Conservation (phyloP, 2,329 filamentous ascomycete species). For the Eurotiales sp. region DNA sequence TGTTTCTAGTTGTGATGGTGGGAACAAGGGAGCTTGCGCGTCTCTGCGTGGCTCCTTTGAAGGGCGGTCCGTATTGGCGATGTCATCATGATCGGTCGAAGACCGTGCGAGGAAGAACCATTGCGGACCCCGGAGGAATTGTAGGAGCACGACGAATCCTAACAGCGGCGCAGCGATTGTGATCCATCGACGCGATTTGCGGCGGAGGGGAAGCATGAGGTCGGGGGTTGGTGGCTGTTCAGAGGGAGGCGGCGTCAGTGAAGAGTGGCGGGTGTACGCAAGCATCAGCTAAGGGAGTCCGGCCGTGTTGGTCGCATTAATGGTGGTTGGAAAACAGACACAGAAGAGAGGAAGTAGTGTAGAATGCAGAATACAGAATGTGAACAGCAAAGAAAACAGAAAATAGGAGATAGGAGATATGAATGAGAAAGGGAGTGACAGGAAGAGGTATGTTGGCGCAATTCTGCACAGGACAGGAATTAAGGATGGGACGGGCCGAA, state of each 20-base stretch:
- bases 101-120: slow-evolving; percentile 9
- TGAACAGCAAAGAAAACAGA: neutral
- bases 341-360: neutral
- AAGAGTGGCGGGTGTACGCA: slow-evolving; percentile 5
- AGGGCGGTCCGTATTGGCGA: neutral
- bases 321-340: no score
- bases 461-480: neutral
- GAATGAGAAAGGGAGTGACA: slow-evolving; percentile 6
- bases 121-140: slow-evolving; percentile 48
- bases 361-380: neutral
- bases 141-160: slow-evolving; percentile 51
- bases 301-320: neutral
- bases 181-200: slow-evolving; percentile 32
- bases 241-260: neutral
- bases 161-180: slow-evolving; percentile 53
- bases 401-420: neutral
- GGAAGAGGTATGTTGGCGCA: neutral
- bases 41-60: slow-evolving; percentile 10
- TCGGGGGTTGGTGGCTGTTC: neutral
- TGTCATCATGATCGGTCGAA: neutral
- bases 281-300: no score
- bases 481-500: neutral
- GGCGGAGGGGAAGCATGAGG: slow-evolving; percentile 43
- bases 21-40: slow-evolving; percentile 8
- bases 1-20: neutral